phyloP scores from a whole-genome alignment of 2,329 filamentous ascomycete genomes.

The Clonostachys chloroleuca region DNA sequence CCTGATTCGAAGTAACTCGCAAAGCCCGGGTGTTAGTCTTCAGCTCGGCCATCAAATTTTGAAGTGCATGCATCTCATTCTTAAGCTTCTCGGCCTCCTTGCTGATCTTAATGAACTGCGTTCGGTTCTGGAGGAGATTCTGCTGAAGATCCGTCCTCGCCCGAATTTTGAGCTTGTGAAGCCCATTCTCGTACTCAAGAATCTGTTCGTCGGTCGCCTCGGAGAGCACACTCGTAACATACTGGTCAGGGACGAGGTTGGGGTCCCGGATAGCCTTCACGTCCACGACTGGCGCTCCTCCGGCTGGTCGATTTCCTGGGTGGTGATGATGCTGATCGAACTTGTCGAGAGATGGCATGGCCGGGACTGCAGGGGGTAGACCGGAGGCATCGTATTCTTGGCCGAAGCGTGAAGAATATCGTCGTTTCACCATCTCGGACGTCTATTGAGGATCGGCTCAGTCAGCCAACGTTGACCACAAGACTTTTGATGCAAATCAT shows the following conservation, averaged over 20 bases:
- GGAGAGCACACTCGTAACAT: slow-evolving; percentile 67
- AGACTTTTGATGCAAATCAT: not conserved
- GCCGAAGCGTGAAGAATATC: slow-evolving; percentile 92
- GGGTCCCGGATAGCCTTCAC: slow-evolving; percentile 76
- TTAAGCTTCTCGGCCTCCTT: slow-evolving; percentile 99
- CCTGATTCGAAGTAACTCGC: slow-evolving; percentile 51
- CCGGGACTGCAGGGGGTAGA: slow-evolving; percentile 68
- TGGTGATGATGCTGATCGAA: slow-evolving; percentile 36
- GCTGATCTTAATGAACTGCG: slow-evolving; percentile 98
- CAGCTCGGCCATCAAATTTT: slow-evolving; percentile 88
- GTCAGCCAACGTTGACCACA: not conserved
- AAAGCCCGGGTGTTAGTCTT: slow-evolving; percentile 71
- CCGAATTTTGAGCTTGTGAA: slow-evolving; percentile 72
- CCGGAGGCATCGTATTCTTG: slow-evolving; percentile 66
- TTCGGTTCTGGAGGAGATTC: slow-evolving; percentile 94
- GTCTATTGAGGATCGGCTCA: slow-evolving; percentile 33
- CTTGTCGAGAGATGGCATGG: slow-evolving; percentile 54
- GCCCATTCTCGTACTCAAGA: slow-evolving; percentile 69
- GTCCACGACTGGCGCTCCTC: slow-evolving; percentile 65
- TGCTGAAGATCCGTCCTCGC: slow-evolving; percentile 85
- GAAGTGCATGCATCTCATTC: slow-evolving; percentile 86
- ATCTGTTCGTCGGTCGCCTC: slow-evolving; percentile 89
- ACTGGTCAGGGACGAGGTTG: slow-evolving; percentile 74
- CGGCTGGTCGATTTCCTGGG: slow-evolving; percentile 44
- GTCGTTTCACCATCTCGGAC: slow-evolving; percentile 83